Evolutionary conservation across 1,139 yeast species (phyloP).

Genomic region (Saccharomycopsis hybrid): DNA sequence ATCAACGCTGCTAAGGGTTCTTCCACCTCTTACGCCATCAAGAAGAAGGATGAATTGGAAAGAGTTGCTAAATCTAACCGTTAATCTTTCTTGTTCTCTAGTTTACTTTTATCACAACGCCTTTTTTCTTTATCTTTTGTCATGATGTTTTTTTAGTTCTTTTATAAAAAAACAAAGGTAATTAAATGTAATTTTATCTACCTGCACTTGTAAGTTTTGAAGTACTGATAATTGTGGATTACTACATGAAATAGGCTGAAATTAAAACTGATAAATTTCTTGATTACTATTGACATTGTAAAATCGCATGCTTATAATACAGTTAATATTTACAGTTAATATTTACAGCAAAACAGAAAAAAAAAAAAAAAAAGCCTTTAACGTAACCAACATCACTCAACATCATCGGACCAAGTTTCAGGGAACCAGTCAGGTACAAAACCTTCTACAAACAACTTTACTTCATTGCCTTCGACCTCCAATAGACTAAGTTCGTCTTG

Average conservation of each 20-base stretch:
- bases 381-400: background rate
- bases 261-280: background rate
- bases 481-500: background rate
- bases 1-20: constrained; percentile 99
- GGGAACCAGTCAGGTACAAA: constrained; percentile 70
- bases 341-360: background rate
- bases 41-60: constrained; percentile 99
- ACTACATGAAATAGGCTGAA: background rate
- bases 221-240: background rate
- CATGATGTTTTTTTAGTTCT: background rate
- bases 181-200: background rate
- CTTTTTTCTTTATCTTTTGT: background rate
- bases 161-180: constrained; percentile 2
- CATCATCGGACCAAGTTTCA: constrained; percentile 23
- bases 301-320: background rate
- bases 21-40: constrained; percentile 99
- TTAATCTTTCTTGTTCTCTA: constrained; percentile 40
- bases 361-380: too few species aligned
- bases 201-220: background rate
- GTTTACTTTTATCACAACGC: background rate
- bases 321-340: background rate
- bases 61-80: constrained; percentile 99
- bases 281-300: background rate
- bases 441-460: constrained; percentile 40
- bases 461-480: constrained; percentile 18